These are phyloP conservation scores for Sporothrix humicola DNA, from an alignment of 2,329 filamentous ascomycete species.

Conservation along the genomic window DNA sequence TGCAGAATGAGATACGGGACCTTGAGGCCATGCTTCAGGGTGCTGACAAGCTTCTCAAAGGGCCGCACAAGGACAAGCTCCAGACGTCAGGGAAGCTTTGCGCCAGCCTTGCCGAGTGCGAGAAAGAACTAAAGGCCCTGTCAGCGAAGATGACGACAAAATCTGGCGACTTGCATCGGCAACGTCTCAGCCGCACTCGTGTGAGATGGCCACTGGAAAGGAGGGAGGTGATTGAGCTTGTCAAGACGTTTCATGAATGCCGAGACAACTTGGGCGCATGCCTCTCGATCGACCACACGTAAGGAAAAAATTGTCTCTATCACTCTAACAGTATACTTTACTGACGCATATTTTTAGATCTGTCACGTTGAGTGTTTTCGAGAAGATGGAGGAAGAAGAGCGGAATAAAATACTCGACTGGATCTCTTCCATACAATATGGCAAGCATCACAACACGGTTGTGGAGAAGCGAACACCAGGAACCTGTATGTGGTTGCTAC, in stretches of 20 bases:
- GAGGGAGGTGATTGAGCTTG: neutral
- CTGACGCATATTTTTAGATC: neutral
- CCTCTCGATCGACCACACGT: neutral
- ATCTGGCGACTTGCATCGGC: neutral
- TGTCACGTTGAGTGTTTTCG: slow-evolving; percentile 7
- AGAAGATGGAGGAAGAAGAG: slow-evolving; percentile 29
- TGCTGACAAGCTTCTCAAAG: neutral
- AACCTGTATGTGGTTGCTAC: slow-evolving; percentile 31
- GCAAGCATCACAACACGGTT: slow-evolving; percentile 33
- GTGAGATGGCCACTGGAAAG: slow-evolving; percentile 17
- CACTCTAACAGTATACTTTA: neutral
- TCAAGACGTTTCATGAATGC: neutral
- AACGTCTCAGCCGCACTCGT: neutral
- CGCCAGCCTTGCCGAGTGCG: neutral
- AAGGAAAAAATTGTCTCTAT: neutral
- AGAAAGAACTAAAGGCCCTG: neutral
- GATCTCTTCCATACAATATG: slow-evolving; percentile 34
- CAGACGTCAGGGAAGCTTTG: neutral
- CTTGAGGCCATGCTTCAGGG: neutral
- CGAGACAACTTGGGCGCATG: neutral
- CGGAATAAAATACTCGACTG: slow-evolving; percentile 35
- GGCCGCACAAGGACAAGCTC: neutral
- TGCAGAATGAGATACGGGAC: neutral
- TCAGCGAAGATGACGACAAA: neutral
- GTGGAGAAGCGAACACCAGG: slow-evolving; percentile 23